A percentile compares a stretch with the other conserved stretches of the same genome.
Evolutionary conservation across 2,329 filamentous ascomycete species (phyloP).

Genomic region (Trichoderma lentiforme): DNA sequence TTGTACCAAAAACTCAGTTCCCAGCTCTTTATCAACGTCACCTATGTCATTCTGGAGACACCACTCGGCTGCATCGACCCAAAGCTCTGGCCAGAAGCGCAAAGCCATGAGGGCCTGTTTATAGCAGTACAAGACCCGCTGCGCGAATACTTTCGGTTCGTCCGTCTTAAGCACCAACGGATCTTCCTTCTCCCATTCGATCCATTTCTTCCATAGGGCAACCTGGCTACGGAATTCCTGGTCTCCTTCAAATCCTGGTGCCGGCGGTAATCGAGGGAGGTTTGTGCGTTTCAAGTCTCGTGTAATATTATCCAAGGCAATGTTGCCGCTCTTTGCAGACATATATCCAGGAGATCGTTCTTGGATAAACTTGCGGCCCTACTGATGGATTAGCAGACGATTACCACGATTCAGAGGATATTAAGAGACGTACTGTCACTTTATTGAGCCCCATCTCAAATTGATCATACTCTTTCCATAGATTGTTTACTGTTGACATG

Average conservation of each 20-base stretch:
- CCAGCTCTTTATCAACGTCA: slow-evolving; percentile 58
- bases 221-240: slow-evolving; percentile 81
- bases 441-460: slow-evolving; percentile 96
- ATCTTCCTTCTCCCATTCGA: slow-evolving; percentile 92
- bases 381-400: slow-evolving; percentile 21
- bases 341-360: slow-evolving; percentile 92
- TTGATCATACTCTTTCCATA: slow-evolving; percentile 98
- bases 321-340: slow-evolving; percentile 89
- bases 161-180: slow-evolving; percentile 82
- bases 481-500: slow-evolving; percentile 72
- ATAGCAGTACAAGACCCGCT: slow-evolving; percentile 84
- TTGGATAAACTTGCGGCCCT: slow-evolving; percentile 92
- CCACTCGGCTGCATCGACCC: slow-evolving; percentile 93
- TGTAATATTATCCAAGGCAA: slow-evolving; percentile 85
- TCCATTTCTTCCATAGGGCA: slow-evolving; percentile 88
- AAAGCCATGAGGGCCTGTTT: slow-evolving; percentile 91
- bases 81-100: slow-evolving; percentile 92
- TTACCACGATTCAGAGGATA: neutral
- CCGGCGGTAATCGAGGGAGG: slow-evolving; percentile 76
- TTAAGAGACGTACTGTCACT: slow-evolving; percentile 62
- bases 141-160: slow-evolving; percentile 69
- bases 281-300: slow-evolving; percentile 72
- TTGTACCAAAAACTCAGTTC: slow-evolving; percentile 73
- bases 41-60: slow-evolving; percentile 73
- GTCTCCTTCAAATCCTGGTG: slow-evolving; percentile 81